A percentile compares a stretch with the other conserved stretches of the same genome.
Conservation (phyloP, 768 basidiomycete genomes). For the Mycena venus region DNA sequence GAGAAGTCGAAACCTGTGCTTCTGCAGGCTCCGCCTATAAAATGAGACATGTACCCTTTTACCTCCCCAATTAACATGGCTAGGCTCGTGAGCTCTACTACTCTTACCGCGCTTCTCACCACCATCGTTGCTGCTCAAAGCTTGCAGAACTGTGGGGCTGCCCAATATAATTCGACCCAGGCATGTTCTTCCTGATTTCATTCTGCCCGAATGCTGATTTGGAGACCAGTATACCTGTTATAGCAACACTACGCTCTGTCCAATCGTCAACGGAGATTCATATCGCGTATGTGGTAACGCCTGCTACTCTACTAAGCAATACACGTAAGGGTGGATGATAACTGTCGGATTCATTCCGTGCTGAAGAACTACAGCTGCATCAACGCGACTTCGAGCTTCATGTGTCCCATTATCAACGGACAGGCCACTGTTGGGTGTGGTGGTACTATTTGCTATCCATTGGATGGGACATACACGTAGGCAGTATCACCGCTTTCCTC, state of each 20-base stretch:
- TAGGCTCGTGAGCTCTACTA: neutral
- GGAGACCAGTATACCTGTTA: conserved; percentile 2
- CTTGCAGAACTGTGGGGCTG: conserved; percentile 3
- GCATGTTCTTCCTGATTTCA: conserved; percentile 1
- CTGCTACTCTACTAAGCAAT: neutral
- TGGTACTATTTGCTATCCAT: neutral
- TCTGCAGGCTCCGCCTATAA: conserved; percentile 1
- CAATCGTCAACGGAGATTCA: neutral
- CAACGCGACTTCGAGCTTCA: conserved; percentile 5
- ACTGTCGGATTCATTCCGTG: neutral
- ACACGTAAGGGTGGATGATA: neutral
- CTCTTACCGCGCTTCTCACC: neutral
- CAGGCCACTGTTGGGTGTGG: neutral
- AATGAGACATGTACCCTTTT: conserved; percentile 1
- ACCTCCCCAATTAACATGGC: conserved; percentile 1
- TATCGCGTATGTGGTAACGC: neutral
- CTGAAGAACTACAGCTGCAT: conserved; percentile 2
- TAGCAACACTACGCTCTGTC: conserved; percentile 1
- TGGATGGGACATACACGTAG: neutral
- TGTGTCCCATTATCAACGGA: neutral
- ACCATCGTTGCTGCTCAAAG: neutral
- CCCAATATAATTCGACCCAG: conserved; percentile 2
- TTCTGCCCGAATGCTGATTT: neutral
- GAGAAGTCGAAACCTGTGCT: no score
- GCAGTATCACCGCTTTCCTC: neutral